Evolutionary conservation across 2,329 filamentous ascomycete species (phyloP).

Genomic region (Venturia carpophila): DNA sequence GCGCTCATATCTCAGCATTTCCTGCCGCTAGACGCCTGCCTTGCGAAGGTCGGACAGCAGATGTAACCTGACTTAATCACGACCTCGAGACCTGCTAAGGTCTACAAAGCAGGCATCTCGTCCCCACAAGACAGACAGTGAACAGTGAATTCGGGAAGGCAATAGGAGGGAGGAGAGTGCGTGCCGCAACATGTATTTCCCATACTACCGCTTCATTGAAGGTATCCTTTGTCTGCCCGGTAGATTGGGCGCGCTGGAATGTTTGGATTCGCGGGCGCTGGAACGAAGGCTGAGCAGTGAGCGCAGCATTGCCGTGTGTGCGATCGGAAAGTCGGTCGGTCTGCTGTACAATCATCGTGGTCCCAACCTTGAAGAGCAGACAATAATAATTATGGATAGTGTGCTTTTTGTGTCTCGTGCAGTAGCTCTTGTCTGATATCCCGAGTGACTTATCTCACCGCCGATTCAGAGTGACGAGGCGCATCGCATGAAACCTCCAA

Average conservation of each 20-base stretch:
- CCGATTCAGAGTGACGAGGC: background rate
- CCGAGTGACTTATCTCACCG: background rate
- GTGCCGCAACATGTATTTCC: background rate
- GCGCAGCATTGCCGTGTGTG: too few species aligned
- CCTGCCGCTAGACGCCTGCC: background rate
- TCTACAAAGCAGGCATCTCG: too few species aligned
- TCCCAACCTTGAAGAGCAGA: too few species aligned
- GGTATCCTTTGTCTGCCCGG: background rate
- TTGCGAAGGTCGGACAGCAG: background rate
- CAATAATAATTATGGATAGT: too few species aligned
- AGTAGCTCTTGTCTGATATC: background rate
- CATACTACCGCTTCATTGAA: background rate
- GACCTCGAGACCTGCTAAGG: background rate
- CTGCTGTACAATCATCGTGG: background rate
- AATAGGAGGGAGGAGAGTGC: background rate
- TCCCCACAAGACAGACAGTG: too few species aligned
- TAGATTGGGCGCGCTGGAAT: background rate
- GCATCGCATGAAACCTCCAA: background rate
- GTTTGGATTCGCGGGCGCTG: too few species aligned
- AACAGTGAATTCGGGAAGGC: too few species aligned
- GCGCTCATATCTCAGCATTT: background rate
- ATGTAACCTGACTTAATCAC: background rate
- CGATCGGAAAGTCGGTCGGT: too few species aligned
- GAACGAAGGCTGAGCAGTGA: background rate
- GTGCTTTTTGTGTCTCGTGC: conserved; percentile 1